These are phyloP conservation scores for Scheffersomyces insectosa DNA, from an alignment of 1,139 yeast species.

Conservation along the genomic window DNA sequence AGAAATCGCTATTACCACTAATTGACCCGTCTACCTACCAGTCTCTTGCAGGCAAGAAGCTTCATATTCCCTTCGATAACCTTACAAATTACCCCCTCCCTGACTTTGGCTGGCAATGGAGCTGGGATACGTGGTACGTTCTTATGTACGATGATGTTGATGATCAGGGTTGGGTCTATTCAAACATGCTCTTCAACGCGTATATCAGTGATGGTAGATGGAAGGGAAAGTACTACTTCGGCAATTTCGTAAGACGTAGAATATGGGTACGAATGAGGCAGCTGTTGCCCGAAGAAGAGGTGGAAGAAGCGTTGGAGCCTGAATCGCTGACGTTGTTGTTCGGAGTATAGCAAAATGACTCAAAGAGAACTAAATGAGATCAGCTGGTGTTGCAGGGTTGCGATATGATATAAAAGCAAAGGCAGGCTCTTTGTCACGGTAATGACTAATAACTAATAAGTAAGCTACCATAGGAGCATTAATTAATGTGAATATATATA, in stretches of 20 bases:
- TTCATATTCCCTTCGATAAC: slow-evolving; percentile 29
- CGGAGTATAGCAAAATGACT: too few species aligned
- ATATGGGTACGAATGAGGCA: slow-evolving; percentile 56
- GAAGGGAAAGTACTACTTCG: slow-evolving; percentile 60
- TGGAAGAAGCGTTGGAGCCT: background rate
- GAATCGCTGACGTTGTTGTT: too few species aligned
- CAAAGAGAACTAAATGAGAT: too few species aligned
- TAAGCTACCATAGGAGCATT: too few species aligned
- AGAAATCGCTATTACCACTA: slow-evolving; percentile 54
- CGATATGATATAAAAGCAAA: too few species aligned
- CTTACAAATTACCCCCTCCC: slow-evolving; percentile 59
- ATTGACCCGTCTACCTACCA: slow-evolving; percentile 59
- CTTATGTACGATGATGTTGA: slow-evolving; percentile 72
- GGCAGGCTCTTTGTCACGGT: too few species aligned
- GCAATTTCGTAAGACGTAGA: slow-evolving; percentile 58
- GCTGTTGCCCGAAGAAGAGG: slow-evolving; percentile 2
- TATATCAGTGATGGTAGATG: slow-evolving; percentile 50
- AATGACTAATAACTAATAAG: too few species aligned
- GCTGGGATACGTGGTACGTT: slow-evolving; percentile 72
- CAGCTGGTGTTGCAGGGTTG: too few species aligned
- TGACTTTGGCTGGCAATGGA: slow-evolving; percentile 69
- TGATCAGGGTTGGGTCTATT: slow-evolving; percentile 78
- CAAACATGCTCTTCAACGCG: slow-evolving; percentile 45
- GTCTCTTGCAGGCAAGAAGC: slow-evolving; percentile 27
- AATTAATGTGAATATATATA: too few species aligned